Percentiles rank a stretch among this genome's conserved stretches.
These are phyloP conservation scores for Rhodotorula toruloides DNA, from an alignment of 768 basidiomycete genomes.

Conservation along the genomic window DNA sequence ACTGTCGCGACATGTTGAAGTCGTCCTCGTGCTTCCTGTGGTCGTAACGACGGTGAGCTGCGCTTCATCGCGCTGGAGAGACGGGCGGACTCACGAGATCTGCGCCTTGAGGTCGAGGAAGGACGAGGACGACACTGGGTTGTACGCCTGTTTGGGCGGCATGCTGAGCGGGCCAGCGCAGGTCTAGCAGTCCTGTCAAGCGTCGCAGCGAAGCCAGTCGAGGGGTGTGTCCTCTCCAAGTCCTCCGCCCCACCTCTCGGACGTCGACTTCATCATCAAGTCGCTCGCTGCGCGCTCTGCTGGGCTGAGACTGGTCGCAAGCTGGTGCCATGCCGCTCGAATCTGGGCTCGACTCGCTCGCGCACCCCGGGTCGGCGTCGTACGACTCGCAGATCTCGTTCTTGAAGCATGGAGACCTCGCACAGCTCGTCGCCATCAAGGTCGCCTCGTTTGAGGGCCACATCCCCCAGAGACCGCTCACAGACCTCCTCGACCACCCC, in stretches of 20 bases:
- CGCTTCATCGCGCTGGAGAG: too few species aligned
- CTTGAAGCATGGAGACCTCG: slow-evolving; percentile 29
- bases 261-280: too few species aligned
- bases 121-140: slow-evolving; percentile 11
- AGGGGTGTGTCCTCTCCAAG: background rate
- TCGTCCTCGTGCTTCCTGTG: slow-evolving; percentile 31
- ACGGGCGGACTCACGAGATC: slow-evolving; percentile 18
- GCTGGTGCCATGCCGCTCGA: background rate
- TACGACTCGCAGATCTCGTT: slow-evolving; percentile 30
- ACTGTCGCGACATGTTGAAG: slow-evolving; percentile 17
- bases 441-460: slow-evolving; percentile 63
- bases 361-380: background rate
- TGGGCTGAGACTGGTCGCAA: background rate
- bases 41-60: background rate
- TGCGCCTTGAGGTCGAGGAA: slow-evolving; percentile 36
- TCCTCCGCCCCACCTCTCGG: background rate
- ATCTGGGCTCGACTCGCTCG: slow-evolving; percentile 7
- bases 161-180: background rate
- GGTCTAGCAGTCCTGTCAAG: too few species aligned
- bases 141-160: slow-evolving; percentile 7
- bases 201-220: too few species aligned
- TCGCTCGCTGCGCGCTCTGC: too few species aligned
- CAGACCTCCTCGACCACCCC: slow-evolving; percentile 75
- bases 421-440: slow-evolving; percentile 41
- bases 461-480: slow-evolving; percentile 64